A percentile compares a stretch with the other conserved stretches of the same genome.
Conservation (phyloP, 1,139 yeast species). For the Saccharomyces hybrid region DNA sequence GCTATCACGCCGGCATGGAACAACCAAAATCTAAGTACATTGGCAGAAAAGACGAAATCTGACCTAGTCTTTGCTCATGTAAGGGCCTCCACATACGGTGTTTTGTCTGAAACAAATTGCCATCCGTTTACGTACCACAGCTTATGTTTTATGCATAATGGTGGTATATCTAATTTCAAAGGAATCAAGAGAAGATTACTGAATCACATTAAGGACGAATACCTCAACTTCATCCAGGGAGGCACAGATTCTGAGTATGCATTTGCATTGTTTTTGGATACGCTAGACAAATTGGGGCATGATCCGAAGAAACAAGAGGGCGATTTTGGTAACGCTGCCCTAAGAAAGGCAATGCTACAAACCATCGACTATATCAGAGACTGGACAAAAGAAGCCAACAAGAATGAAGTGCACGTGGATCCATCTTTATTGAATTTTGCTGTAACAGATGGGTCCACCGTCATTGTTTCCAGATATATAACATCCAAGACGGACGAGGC, state of each 20-base stretch:
- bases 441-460: constrained; percentile 86
- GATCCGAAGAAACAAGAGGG: constrained; percentile 49
- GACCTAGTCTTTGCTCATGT: constrained; percentile 89
- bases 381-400: constrained; percentile 41
- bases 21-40: constrained; percentile 75
- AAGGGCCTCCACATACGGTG: constrained; percentile 93
- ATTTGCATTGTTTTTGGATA: constrained; percentile 80
- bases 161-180: constrained; percentile 71
- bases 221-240: constrained; percentile 76
- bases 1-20: constrained; percentile 99
- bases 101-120: constrained; percentile 86
- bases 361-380: constrained; percentile 68
- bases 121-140: constrained; percentile 87
- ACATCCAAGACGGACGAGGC: constrained; percentile 91
- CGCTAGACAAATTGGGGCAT: constrained; percentile 64
- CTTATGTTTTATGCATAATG: constrained; percentile 95
- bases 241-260: constrained; percentile 95
- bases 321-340: constrained; percentile 46
- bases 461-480: constrained; percentile 81
- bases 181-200: constrained; percentile 67
- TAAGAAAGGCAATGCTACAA: constrained; percentile 61
- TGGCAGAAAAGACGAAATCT: constrained; percentile 83
- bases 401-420: constrained; percentile 40
- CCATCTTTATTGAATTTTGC: constrained; percentile 91
- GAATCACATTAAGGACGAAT: constrained; percentile 68